Percentiles rank a stretch among this genome's conserved stretches.
phyloP scores from a whole-genome alignment of 2,329 filamentous ascomycete species.

The Xylaria sp. region DNA sequence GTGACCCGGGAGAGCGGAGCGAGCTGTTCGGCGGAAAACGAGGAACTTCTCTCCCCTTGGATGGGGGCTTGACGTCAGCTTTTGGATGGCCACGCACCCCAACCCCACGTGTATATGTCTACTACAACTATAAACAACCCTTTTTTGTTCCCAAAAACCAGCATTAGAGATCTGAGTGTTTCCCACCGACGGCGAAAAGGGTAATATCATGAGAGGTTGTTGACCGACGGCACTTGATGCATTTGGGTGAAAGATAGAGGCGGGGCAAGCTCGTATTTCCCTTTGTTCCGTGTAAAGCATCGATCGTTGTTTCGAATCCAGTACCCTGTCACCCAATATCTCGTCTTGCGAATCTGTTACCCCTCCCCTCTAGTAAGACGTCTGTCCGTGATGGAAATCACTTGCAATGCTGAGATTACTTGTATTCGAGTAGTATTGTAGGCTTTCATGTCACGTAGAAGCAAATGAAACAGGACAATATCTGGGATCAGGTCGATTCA shows the following conservation, averaged over 20 bases:
- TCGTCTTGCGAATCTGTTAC: background rate
- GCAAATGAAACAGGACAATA: background rate
- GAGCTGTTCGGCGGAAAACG: constrained; percentile 17
- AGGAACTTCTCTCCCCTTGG: constrained; percentile 14
- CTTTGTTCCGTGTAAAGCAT: constrained; percentile 39
- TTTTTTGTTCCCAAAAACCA: constrained; percentile 17
- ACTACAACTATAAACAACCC: constrained; percentile 36
- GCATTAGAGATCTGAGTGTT: constrained; percentile 31
- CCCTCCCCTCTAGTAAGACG: background rate
- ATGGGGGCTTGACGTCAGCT: constrained; percentile 24
- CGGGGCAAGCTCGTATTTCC: constrained; percentile 27
- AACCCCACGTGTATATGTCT: constrained; percentile 39
- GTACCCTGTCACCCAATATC: constrained; percentile 10
- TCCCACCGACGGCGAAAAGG: constrained; percentile 8
- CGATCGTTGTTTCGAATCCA: constrained; percentile 32
- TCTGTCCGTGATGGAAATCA: background rate
- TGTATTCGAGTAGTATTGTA: background rate
- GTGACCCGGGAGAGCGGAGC: constrained; percentile 10
- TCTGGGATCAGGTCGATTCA: too few species aligned
- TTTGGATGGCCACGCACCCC: constrained; percentile 26
- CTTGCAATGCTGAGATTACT: background rate
- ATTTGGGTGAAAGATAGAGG: constrained; percentile 32
- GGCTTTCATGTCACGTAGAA: background rate
- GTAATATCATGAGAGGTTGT: constrained; percentile 6
- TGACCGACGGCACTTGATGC: constrained; percentile 14